Evolutionary conservation across 805 yeast species (phyloP).

Genomic region (Kazachstania kunashirensis): DNA sequence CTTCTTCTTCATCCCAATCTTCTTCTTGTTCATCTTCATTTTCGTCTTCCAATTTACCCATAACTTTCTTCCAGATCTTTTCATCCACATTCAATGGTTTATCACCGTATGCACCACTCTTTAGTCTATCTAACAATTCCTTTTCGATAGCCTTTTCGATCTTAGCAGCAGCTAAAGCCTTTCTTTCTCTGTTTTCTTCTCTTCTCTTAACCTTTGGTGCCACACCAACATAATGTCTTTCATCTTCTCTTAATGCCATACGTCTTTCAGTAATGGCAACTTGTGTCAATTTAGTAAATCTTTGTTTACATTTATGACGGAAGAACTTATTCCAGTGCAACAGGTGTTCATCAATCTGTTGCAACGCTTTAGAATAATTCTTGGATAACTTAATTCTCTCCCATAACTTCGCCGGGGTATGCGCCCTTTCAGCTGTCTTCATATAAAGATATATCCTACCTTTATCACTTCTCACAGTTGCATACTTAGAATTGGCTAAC

Average conservation of each 20-base stretch:
- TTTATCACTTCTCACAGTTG: slow-evolving; percentile 72
- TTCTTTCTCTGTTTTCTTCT: slow-evolving; percentile 89
- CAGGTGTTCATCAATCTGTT: slow-evolving; percentile 79
- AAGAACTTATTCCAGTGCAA: slow-evolving; percentile 89
- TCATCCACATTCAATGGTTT: slow-evolving; percentile 96
- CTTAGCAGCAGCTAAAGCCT: slow-evolving; percentile 93
- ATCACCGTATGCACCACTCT: slow-evolving; percentile 97
- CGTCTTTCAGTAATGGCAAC: slow-evolving; percentile 93
- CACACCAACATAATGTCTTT: slow-evolving; percentile 85
- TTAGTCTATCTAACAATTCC: slow-evolving; percentile 86
- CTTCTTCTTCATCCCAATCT: slow-evolving; percentile 42
- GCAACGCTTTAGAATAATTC: slow-evolving; percentile 78
- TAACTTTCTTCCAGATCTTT: slow-evolving; percentile 87
- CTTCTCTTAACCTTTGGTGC: slow-evolving; percentile 92
- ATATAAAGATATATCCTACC: slow-evolving; percentile 79
- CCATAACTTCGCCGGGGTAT: slow-evolving; percentile 90
- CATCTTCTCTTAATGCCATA: slow-evolving; percentile 80
- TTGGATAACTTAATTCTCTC: slow-evolving; percentile 85
- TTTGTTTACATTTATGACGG: slow-evolving; percentile 89
- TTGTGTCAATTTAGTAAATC: slow-evolving; percentile 89
- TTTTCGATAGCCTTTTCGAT: slow-evolving; percentile 94
- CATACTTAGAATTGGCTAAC: slow-evolving; percentile 84
- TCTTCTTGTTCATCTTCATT: slow-evolving; percentile 42
- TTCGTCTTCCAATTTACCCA: slow-evolving; percentile 72
- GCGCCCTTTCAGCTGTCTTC: slow-evolving; percentile 97